These are phyloP conservation scores for Penicillium desertorum DNA, from an alignment of 495 filamentous ascomycete genomes.

Conservation along the genomic window DNA sequence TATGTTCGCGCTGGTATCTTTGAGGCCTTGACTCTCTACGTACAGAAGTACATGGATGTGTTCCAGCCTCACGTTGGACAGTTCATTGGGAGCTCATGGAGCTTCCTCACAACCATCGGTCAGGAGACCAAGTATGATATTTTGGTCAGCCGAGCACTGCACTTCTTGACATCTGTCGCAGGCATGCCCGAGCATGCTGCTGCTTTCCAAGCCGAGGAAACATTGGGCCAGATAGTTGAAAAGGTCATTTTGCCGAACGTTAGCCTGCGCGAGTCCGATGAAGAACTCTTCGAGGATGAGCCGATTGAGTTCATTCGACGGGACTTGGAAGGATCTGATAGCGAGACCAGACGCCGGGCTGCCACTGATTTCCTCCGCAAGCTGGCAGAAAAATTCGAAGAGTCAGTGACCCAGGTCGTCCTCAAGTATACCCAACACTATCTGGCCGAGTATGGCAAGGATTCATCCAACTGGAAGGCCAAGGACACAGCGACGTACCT, in stretches of 20 bases:
- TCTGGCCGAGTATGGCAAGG: slow-evolving; percentile 63
- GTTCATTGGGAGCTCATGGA: slow-evolving; percentile 89
- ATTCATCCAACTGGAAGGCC: slow-evolving; percentile 81
- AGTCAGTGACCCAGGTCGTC: slow-evolving; percentile 76
- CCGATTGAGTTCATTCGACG: slow-evolving; percentile 97
- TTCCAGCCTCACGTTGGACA: slow-evolving; percentile 74
- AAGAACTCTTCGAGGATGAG: slow-evolving; percentile 96
- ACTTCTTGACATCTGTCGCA: slow-evolving; percentile 90
- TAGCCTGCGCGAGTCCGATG: slow-evolving; percentile 82
- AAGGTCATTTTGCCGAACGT: slow-evolving; percentile 95
- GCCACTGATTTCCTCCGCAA: slow-evolving; percentile 91
- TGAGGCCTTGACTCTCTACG: slow-evolving; percentile 79
- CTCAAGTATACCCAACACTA: slow-evolving; percentile 79
- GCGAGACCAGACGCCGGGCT: slow-evolving; percentile 84
- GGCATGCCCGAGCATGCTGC: slow-evolving; percentile 71
- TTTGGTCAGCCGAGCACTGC: slow-evolving; percentile 88
- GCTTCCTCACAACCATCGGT: slow-evolving; percentile 79
- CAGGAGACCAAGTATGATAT: slow-evolving; percentile 90
- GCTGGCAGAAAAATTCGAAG: slow-evolving; percentile 84
- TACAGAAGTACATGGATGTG: slow-evolving; percentile 91
- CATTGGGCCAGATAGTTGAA: slow-evolving; percentile 80
- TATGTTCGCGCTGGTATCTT: slow-evolving; percentile 89
- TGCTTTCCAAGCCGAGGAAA: slow-evolving; percentile 76
- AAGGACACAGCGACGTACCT: slow-evolving; percentile 97
- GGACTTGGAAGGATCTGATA: slow-evolving; percentile 94